Evolutionary conservation across 306 rosid species (phyloP).

Genomic region (Arachis stenosperma): DNA sequence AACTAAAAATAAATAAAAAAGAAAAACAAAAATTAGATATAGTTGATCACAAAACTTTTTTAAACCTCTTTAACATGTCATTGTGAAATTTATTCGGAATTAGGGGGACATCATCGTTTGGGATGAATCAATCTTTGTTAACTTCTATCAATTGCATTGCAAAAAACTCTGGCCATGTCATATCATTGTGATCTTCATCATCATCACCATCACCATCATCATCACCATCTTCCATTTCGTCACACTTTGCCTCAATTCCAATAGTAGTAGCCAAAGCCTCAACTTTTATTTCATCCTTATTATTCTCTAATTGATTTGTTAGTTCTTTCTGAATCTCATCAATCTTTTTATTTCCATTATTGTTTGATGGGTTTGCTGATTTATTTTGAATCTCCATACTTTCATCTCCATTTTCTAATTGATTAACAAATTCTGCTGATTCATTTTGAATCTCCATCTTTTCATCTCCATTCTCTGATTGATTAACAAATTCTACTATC

Average conservation of each 20-base stretch:
- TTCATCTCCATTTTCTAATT: too few species aligned
- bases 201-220: too few species aligned
- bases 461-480: too few species aligned
- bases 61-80: not conserved
- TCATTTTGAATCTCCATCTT: not conserved
- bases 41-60: too few species aligned
- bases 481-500: not conserved
- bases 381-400: not conserved
- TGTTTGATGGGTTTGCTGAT: not conserved
- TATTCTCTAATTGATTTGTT: not conserved
- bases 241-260: not conserved
- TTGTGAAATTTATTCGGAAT: slow-evolving; percentile 1
- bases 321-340: not conserved
- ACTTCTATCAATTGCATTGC: not conserved
- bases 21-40: too few species aligned
- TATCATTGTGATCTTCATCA: too few species aligned
- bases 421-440: not conserved
- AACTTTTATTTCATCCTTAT: too few species aligned
- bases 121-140: not conserved
- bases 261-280: not conserved
- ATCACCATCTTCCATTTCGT: not conserved
- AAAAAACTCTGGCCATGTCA: not conserved
- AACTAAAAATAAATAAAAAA: too few species aligned
- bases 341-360: not conserved
- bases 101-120: slow-evolving; percentile 3